Evolutionary conservation across 495 filamentous ascomycete genomes (phyloP).

Genomic region (Haplographium delicatum): DNA sequence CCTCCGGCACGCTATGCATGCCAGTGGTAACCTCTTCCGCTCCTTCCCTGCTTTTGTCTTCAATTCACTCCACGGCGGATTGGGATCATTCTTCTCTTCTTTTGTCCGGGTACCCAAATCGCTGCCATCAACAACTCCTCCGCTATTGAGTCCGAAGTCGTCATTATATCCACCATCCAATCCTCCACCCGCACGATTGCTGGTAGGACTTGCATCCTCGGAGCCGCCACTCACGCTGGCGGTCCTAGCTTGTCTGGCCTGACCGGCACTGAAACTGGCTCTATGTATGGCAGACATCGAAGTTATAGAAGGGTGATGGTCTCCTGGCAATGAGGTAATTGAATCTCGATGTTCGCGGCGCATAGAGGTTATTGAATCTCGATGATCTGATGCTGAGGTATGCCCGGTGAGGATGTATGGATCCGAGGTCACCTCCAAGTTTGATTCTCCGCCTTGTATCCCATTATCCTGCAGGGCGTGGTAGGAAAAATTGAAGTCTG

Average conservation of each 20-base stretch:
- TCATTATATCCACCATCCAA: conserved; percentile 35
- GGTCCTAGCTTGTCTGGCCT: conserved; percentile 12
- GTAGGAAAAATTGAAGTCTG: conserved; percentile 24
- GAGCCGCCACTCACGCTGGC: conserved; percentile 28
- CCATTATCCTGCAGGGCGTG: conserved; percentile 11
- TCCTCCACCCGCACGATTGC: conserved; percentile 36
- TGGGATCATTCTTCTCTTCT: conserved; percentile 52
- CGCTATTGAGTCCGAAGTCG: conserved; percentile 45
- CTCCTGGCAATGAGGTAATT: conserved; percentile 13
- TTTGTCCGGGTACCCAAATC: conserved; percentile 45
- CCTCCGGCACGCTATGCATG: conserved; percentile 90
- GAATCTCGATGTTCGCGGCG: conserved; percentile 20
- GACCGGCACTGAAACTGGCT: conserved; percentile 15
- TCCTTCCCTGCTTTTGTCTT: conserved; percentile 99
- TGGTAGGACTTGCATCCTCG: conserved; percentile 43
- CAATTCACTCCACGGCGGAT: conserved; percentile 86
- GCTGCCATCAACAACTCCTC: conserved; percentile 40
- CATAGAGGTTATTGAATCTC: conserved; percentile 18
- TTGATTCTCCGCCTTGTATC: conserved; percentile 11
- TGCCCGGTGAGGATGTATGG: conserved; percentile 16
- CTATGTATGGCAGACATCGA: conserved; percentile 16
- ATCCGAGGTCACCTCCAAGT: conserved; percentile 13
- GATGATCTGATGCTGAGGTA: conserved; percentile 4
- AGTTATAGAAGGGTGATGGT: conserved; percentile 16
- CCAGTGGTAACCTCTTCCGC: conserved; percentile 84